Evolutionary conservation across 192 early-diverging fungal genomes (phyloP), one percentile per base, ranked within the genome.

Genomic region (Podila verticillata): DNA sequence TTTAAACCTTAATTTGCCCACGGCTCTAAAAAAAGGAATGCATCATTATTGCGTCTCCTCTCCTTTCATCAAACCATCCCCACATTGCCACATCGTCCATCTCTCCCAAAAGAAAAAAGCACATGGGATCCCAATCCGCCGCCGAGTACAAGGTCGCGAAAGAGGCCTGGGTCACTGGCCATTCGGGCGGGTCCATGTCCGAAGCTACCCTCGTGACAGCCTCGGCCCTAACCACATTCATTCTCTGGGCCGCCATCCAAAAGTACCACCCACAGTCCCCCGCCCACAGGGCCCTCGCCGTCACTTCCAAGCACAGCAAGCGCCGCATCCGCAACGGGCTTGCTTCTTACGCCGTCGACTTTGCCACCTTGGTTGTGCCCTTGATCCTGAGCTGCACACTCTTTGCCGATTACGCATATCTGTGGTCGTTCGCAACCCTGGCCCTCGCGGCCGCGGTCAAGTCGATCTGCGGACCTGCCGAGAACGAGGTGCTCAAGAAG

Each of bases 131-230:
- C 6, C 28, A 56, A 59, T 61, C 74, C 36, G 74, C 74, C 7
- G 68, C 68, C n/a, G 60, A 30, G 19, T 90, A 90, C 63, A 89
- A 87, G 59, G 61, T 63, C 24, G 88, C 74, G 24, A 86, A 90
- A 73, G 89, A 89, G 60, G 74, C 82, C 34, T 89, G 87, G 84
- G 89, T 90, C 2, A 82, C 88, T 4, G 82, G 85, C 28, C 84
- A 84, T 57, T 74, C 70, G 28, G 89, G 89, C n/a, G 87, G 87
- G 0, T 82, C 85, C 19, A 77, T 87, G 62, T 51, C 32, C 19
- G 89, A 89, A 65, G 80, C 89, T 8, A 84, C 81, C 22, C 62
- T 75, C 9, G 67, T 87, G 28, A 72, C 77, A 13, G 74, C 82
- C 9, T 81, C 84, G 19, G 71, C 83, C 51, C 70, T 87, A 19